These are phyloP conservation scores for Bothriochloa decipiens DNA, from an alignment of 176 grass and related monocot species.

Conservation along the genomic window DNA sequence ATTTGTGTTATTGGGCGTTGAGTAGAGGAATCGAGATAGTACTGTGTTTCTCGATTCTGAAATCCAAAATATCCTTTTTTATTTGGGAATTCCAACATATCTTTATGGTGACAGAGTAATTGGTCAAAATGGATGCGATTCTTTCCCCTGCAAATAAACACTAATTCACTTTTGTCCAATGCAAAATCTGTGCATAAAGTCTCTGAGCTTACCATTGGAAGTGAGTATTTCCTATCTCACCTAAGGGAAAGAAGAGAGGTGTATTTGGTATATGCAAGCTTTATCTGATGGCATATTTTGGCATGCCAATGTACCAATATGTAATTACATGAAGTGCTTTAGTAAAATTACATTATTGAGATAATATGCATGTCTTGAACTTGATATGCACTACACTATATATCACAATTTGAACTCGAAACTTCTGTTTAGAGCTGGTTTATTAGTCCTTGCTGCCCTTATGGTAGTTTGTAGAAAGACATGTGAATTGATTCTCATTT, in stretches of 20 bases:
- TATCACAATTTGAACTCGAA: slow-evolving; percentile 1
- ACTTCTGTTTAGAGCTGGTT: slow-evolving; percentile 9
- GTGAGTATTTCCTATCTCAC: background rate
- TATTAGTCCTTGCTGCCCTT: background rate
- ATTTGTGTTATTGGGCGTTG: slow-evolving; percentile 11
- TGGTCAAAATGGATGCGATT: background rate
- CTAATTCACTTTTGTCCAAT: slow-evolving; percentile 27
- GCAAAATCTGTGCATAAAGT: slow-evolving; percentile 1
- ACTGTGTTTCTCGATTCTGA: background rate
- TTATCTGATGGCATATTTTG: slow-evolving; percentile 27
- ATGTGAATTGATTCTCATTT: slow-evolving; percentile 27
- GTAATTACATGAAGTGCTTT: slow-evolving; percentile 14
- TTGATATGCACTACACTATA: background rate
- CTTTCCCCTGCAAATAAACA: background rate
- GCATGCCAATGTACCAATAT: slow-evolving; percentile 5
- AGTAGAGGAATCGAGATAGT: slow-evolving; percentile 27
- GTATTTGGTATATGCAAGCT: slow-evolving; percentile 10
- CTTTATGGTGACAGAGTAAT: background rate
- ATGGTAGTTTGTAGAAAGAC: slow-evolving; percentile 4
- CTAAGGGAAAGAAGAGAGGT: background rate
- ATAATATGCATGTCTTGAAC: background rate
- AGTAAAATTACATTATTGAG: slow-evolving; percentile 6
- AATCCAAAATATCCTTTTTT: background rate
- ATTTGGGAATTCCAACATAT: no score
- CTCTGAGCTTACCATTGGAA: background rate